Conservation (phyloP, 176 grass and related monocot genomes). For the Triticum timopheevii region DNA sequence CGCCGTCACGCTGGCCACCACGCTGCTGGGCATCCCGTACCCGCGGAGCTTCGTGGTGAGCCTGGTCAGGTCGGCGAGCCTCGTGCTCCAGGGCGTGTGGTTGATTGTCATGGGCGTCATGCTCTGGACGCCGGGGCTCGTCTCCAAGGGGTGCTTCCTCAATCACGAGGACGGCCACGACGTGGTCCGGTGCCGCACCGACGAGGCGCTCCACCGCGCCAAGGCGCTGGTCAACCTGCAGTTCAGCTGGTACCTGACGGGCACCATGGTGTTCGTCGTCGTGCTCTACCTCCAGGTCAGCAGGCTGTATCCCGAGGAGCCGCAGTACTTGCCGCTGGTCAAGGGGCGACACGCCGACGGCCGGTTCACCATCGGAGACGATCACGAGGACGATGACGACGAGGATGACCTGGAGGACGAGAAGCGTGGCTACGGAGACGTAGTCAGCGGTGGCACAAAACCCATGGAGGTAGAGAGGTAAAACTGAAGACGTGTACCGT, state of each 20-base stretch:
- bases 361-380: conserved; percentile 44
- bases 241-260: conserved; percentile 87
- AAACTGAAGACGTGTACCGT: neutral
- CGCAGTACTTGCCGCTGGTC: conserved; percentile 68
- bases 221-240: conserved; percentile 91
- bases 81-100: conserved; percentile 84
- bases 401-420: conserved; percentile 58
- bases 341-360: conserved; percentile 21
- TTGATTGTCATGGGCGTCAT: conserved; percentile 85
- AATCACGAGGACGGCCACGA: conserved; percentile 73
- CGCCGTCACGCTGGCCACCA: conserved; percentile 63
- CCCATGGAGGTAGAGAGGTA: conserved; percentile 37
- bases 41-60: conserved; percentile 62
- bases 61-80: conserved; percentile 67
- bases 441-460: conserved; percentile 1
- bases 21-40: conserved; percentile 52
- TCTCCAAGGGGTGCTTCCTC: conserved; percentile 81
- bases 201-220: conserved; percentile 65
- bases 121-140: conserved; percentile 78
- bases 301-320: conserved; percentile 64
- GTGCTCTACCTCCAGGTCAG: conserved; percentile 52
- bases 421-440: conserved; percentile 26
- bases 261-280: conserved; percentile 54
- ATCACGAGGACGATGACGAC: conserved; percentile 60
- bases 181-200: conserved; percentile 68